Percentiles rank a stretch among this genome's conserved stretches.
Conservation (phyloP, 106 monocot species). For the Dioscorea dumetorum region DNA sequence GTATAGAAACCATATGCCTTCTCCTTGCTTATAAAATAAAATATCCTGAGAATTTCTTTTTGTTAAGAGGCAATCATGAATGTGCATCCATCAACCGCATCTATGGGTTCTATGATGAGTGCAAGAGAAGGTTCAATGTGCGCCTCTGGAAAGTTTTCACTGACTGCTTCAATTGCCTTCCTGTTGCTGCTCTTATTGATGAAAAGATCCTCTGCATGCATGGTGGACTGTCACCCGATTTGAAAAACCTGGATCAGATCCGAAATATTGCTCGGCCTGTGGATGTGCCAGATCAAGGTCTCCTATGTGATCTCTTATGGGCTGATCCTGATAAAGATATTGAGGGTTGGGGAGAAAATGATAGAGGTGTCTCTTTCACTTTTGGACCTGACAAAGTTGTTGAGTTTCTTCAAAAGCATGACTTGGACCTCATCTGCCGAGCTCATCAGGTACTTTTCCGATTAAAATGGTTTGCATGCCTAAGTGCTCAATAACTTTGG, state of each 20-base stretch:
- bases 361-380: constrained; percentile 15
- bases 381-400: constrained; percentile 14
- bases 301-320: constrained; percentile 14
- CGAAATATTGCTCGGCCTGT: constrained; percentile 9
- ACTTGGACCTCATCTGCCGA: constrained; percentile 17
- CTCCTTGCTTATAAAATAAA: constrained; percentile 16
- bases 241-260: constrained; percentile 14
- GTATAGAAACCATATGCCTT: constrained; percentile 16
- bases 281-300: constrained; percentile 17
- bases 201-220: constrained; percentile 21
- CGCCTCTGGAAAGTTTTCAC: constrained; percentile 19
- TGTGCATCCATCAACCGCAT: constrained; percentile 16
- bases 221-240: constrained; percentile 14
- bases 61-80: constrained; percentile 16
- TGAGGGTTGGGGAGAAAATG: constrained; percentile 15
- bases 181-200: constrained; percentile 18
- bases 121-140: constrained; percentile 17
- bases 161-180: constrained; percentile 17
- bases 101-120: constrained; percentile 17
- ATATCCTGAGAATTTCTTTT: constrained; percentile 13
- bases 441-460: constrained; percentile 8
- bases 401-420: constrained; percentile 14
- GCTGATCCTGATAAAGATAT: constrained; percentile 16
- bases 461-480: neutral
- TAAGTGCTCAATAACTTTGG: neutral